A percentile compares a stretch with the other conserved stretches of the same genome.
These are phyloP conservation scores for Isatis lusitanica DNA, from an alignment of 441 rosid genomes.

Conservation along the genomic window DNA sequence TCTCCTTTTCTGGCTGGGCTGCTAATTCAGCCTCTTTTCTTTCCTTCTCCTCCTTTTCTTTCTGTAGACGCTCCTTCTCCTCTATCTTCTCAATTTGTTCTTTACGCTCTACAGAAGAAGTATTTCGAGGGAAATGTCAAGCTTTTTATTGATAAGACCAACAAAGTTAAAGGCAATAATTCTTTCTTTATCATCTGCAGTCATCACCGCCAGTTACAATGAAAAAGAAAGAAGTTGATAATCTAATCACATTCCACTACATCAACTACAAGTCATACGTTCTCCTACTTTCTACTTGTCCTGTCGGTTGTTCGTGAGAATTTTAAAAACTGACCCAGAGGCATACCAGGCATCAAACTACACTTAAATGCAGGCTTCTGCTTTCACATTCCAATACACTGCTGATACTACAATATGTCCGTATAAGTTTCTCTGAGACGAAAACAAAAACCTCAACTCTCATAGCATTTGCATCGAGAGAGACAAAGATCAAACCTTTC, in stretches of 20 bases:
- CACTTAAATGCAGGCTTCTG: neutral
- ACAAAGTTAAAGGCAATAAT: neutral
- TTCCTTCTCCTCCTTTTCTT: constrained; percentile 83
- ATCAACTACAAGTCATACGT: neutral
- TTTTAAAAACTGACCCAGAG: neutral
- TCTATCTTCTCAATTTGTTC: constrained; percentile 91
- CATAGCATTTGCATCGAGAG: neutral
- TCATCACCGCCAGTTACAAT: neutral
- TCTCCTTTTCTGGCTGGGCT: constrained; percentile 40
- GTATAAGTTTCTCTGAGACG: neutral
- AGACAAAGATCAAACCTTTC: constrained; percentile 52
- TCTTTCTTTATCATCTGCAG: neutral
- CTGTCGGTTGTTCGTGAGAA: neutral
- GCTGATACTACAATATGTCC: neutral
- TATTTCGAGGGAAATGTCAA: constrained; percentile 17
- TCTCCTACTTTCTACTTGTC: neutral
- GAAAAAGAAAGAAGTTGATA: neutral
- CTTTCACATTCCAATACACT: constrained; percentile 5
- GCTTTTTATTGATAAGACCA: neutral
- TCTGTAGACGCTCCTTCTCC: constrained; percentile 76
- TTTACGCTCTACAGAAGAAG: constrained; percentile 59
- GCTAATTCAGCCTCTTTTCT: constrained; percentile 70
- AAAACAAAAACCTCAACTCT: neutral
- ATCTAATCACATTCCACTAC: neutral
- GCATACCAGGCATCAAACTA: constrained; percentile 7